These are phyloP conservation scores for Thermoascus crustaceus DNA, from an alignment of 2,329 filamentous ascomycete species.

Conservation along the genomic window DNA sequence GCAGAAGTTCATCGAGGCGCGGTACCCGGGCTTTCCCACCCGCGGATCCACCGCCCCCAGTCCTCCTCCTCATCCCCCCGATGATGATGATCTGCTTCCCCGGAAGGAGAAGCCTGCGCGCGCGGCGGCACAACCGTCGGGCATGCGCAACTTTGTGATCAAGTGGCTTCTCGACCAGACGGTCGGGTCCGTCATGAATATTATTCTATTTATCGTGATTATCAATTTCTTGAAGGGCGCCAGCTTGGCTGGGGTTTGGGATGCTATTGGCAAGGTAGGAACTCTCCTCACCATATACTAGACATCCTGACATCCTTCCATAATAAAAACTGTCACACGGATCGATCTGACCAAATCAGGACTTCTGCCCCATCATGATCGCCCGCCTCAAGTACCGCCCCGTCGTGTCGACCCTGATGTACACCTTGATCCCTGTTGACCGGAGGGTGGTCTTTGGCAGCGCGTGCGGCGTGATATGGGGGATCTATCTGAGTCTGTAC, in stretches of 20 bases:
- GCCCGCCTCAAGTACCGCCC: conserved; percentile 71
- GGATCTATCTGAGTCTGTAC: conserved; percentile 63
- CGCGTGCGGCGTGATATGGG: conserved; percentile 64
- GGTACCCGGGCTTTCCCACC: conserved; percentile 58
- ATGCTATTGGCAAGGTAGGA: conserved; percentile 25
- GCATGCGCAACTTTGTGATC: conserved; percentile 39
- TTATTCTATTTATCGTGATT: conserved; percentile 47
- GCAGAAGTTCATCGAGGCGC: conserved; percentile 69
- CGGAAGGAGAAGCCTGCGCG: conserved; percentile 14
- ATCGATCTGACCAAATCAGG: too few relatives aligned
- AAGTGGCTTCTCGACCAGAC: conserved; percentile 54
- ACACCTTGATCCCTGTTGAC: conserved; percentile 63
- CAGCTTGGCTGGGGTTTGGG: conserved; percentile 17
- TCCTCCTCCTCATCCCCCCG: conserved; percentile 13
- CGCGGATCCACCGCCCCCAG: conserved; percentile 30
- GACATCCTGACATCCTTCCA: too few relatives aligned
- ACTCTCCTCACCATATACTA: too few relatives aligned
- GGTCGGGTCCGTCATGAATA: conserved; percentile 49
- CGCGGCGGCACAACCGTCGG: conserved; percentile 27
- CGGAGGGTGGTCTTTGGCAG: conserved; percentile 63
- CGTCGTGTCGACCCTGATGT: conserved; percentile 60
- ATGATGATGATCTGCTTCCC: conserved; percentile 10
- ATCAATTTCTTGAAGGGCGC: conserved; percentile 40
- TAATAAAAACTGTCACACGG: conserved; percentile 41
- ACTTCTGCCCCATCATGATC: conserved; percentile 56